phyloP scores from a whole-genome alignment of 2,329 filamentous ascomycete genomes.

The Zasmidium angulare region DNA sequence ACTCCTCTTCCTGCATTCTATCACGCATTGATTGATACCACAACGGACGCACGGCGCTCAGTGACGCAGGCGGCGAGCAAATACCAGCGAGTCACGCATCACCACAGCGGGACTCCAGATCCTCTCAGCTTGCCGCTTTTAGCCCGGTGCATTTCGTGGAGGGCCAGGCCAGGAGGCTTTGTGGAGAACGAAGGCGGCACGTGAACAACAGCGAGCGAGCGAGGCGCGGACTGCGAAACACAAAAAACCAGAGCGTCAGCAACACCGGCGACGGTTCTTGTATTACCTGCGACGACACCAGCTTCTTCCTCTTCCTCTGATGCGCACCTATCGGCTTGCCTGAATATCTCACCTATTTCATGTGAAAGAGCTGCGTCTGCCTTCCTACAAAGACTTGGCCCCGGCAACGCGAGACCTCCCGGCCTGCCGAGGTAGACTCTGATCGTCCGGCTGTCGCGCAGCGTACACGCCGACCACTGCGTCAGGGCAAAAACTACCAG shows the following conservation, averaged over 20 bases:
- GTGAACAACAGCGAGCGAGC: background rate
- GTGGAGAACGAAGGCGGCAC: background rate
- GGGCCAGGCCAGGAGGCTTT: background rate
- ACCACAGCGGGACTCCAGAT: background rate
- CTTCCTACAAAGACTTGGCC: background rate
- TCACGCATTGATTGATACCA: background rate
- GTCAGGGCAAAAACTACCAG: too few species aligned
- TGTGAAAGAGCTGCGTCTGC: background rate
- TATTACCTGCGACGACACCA: background rate
- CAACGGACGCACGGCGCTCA: conserved; percentile 2
- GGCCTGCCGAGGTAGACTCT: too few species aligned
- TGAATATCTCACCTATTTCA: background rate
- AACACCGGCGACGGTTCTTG: background rate
- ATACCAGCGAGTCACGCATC: background rate
- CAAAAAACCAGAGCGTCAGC: background rate
- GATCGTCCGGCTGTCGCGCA: too few species aligned
- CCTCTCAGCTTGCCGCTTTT: background rate
- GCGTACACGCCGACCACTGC: too few species aligned
- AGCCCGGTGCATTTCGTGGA: background rate
- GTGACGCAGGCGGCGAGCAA: background rate
- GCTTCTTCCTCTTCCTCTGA: background rate
- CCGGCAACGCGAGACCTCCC: background rate
- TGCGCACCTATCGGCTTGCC: background rate
- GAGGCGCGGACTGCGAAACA: background rate
- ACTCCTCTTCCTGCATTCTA: background rate